These are phyloP conservation scores for Phialophora verrucosa DNA, from an alignment of 2,329 filamentous ascomycete species.

Conservation along the genomic window DNA sequence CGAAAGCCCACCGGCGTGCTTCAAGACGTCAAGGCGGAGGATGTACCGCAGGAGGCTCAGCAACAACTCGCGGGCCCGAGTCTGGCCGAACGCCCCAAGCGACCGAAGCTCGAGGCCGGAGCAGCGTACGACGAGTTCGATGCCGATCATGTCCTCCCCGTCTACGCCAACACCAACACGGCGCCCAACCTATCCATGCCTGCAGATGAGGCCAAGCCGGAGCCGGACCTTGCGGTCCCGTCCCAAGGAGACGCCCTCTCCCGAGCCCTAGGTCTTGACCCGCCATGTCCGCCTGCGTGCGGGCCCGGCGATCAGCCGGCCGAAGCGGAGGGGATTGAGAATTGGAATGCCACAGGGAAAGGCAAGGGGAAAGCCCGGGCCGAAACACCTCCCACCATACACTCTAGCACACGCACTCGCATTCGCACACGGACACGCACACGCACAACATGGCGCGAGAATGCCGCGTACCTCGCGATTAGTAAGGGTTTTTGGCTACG, in stretches of 20 bases:
- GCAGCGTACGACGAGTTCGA: neutral
- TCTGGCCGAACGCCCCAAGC: conserved; percentile 5
- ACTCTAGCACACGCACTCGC: no score
- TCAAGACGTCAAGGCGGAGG: neutral
- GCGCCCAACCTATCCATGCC: neutral
- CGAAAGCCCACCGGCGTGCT: conserved; percentile 1
- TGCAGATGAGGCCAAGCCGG: conserved; percentile 1
- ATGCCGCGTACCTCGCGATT: conserved; percentile 42
- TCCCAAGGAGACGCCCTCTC: neutral
- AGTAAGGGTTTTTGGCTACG: conserved; percentile 42
- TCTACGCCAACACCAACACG: neutral
- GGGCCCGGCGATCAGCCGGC: neutral
- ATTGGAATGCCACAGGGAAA: neutral
- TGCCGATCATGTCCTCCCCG: neutral
- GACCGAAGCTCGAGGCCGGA: neutral
- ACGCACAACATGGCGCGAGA: conserved; percentile 38
- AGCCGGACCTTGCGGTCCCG: neutral
- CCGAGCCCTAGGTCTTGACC: neutral
- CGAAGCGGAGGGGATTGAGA: neutral
- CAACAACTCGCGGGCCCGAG: neutral
- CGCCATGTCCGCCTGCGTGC: neutral
- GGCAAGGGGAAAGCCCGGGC: conserved; percentile 12
- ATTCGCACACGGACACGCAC: neutral
- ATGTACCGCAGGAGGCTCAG: neutral
- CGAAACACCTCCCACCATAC: neutral